phyloP scores from a whole-genome alignment of 371 early-diverging fungal species.

The Apophysomyces elegans region DNA sequence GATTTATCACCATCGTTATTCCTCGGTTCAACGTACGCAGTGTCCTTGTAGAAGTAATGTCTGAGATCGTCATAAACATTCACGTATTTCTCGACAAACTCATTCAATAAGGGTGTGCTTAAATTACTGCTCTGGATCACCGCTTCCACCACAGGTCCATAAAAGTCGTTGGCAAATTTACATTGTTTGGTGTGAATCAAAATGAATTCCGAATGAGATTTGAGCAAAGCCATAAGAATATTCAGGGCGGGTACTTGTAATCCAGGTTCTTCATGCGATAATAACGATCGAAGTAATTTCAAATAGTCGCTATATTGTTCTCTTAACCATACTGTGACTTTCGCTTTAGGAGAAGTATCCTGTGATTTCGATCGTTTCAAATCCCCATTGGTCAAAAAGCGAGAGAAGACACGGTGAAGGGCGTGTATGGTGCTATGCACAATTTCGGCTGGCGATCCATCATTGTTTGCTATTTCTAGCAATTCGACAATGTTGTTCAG shows the following conservation, averaged over 20 bases:
- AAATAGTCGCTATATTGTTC: constrained; percentile 70
- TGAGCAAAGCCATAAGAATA: constrained; percentile 65
- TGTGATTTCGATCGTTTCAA: constrained; percentile 43
- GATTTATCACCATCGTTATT: no score
- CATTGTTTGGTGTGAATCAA: constrained; percentile 36
- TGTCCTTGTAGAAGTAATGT: constrained; percentile 75
- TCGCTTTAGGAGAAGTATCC: constrained; percentile 47
- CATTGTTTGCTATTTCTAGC: constrained; percentile 48
- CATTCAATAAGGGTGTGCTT: constrained; percentile 60
- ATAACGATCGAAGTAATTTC: constrained; percentile 48
- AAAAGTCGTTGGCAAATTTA: constrained; percentile 59
- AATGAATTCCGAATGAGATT: constrained; percentile 60
- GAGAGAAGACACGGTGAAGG: constrained; percentile 71
- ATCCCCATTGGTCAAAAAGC: constrained; percentile 69
- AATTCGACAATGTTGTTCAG: constrained; percentile 66
- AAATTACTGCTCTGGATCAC: constrained; percentile 60
- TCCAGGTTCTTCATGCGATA: constrained; percentile 70
- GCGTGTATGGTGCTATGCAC: constrained; percentile 71
- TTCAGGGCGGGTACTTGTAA: constrained; percentile 78
- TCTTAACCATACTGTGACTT: constrained; percentile 76
- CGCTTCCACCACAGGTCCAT: constrained; percentile 55
- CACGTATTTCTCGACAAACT: constrained; percentile 71
- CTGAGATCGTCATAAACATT: constrained; percentile 84
- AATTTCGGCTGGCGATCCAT: constrained; percentile 23
- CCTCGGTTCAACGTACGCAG: constrained; percentile 48